These are phyloP conservation scores for Moricandia moricandioides DNA, from an alignment of 345 rosid species.

Conservation along the genomic window DNA sequence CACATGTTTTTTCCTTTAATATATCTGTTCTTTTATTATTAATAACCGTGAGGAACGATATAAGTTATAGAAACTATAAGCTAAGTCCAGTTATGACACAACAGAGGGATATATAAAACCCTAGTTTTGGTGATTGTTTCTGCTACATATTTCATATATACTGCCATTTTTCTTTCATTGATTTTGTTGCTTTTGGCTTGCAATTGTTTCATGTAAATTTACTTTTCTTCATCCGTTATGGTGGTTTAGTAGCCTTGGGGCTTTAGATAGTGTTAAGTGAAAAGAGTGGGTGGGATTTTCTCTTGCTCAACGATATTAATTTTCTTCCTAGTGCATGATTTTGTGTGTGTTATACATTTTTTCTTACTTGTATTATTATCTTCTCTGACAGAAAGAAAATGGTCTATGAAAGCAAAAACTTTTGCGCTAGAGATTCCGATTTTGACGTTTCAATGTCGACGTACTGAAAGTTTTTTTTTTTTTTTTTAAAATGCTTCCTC, in stretches of 20 bases:
- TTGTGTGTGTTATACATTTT: constrained; percentile 20
- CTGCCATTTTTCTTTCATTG: constrained; percentile 16
- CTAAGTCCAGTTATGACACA: background rate
- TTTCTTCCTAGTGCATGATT: constrained; percentile 14
- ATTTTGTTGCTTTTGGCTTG: background rate
- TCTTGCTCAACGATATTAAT: constrained; percentile 8
- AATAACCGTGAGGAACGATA: background rate
- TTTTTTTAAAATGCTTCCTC: constrained; percentile 5
- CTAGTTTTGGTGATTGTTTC: constrained; percentile 18
- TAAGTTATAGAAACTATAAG: background rate
- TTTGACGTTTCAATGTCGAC: constrained; percentile 63
- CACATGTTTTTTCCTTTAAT: background rate
- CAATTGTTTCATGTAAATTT: background rate
- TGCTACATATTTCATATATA: background rate
- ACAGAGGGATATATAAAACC: constrained; percentile 5
- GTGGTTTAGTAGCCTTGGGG: constrained; percentile 9
- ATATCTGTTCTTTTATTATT: background rate
- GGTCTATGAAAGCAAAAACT: constrained; percentile 43
- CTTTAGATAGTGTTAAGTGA: background rate
- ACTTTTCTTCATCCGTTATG: constrained; percentile 19
- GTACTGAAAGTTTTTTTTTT: constrained; percentile 38
- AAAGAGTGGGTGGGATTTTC: constrained; percentile 27
- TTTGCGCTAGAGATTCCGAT: constrained; percentile 58
- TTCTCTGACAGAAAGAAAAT: constrained; percentile 42
- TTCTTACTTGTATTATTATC: constrained; percentile 16